Base-by-base conservation (phyloP, 768 basidiomycete species). In the Pleurotus eryngii region DNA sequence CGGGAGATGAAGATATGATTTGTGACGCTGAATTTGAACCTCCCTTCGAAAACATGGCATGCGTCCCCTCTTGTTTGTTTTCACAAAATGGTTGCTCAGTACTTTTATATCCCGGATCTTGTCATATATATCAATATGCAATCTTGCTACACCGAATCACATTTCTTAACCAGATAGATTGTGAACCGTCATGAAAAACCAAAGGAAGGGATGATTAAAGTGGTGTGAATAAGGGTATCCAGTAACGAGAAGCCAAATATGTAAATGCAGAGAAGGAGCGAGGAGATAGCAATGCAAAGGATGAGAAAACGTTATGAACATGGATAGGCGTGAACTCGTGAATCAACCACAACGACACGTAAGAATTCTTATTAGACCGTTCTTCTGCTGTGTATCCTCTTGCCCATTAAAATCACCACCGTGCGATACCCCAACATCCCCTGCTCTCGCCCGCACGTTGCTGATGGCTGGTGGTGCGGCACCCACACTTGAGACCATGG, bases 301-400 rank as follows among this genome's bases (percentile, higher is more conserved):
- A 63, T 61, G 62, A 57, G 63, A 59, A 60, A 26, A 55, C 56
- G 57, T 55, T 57, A 64, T 58, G 63, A 53, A 61, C 61, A 65
- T 57, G 47, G 54, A 59, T 61, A 60, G 60, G 66, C 63, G 60
- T 56, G 57, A 59, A 40, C 53, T 58, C 50, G 60, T 62, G 61
- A 63, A 63, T 76, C 71, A 81, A 64, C 84, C 86, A 75, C 91
- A 92, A 66, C 84, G 85, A 74, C 90, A 92, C 47, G 89, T 90
- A 59, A 93, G 72, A 60, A 92, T 81, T 72, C 81, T 79, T 76
- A 87, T 76, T 55, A 89, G 74, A 61, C 76, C 75, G 56, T 55
- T 57, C 50, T 40, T 57, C n/a, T 77, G 74, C 70, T 82, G 81
- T 59, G 79, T 79, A 58, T 76, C 77, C 60, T 81, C 76, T 67